Base-by-base conservation (phyloP, 805 yeast genomes). In the Hagleromyces aurorensis region DNA sequence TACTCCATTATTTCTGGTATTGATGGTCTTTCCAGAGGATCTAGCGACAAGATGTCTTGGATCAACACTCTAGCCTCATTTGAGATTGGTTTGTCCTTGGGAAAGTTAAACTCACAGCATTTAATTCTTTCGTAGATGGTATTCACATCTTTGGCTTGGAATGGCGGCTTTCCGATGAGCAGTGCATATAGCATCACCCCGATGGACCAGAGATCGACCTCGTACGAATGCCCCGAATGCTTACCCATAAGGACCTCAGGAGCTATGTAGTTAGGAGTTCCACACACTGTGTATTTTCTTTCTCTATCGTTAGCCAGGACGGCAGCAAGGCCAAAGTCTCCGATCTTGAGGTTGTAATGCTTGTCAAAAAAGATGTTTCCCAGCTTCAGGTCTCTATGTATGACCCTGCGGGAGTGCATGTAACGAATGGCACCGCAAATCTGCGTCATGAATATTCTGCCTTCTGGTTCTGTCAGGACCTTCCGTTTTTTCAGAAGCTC, bases 311-410 rank as follows among this genome's bases (percentile, higher is more conserved):
- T 65, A 23, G 80, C 81, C 38, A 91, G 68, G n/a, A 84, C 80
- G 1, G 96, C 86, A n/a, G 99, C 99, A 37, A 91, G 69, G 18
- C 99, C 99, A 62, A 91, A 91, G 58, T 91, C 99, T 41, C 99
- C 98, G 38, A 91, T 81, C 56, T 91, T 91, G 50, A 89, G 70
- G 57, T 86, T 84, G 94, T 89, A 91, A 26, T 83, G 70, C 7
- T 85, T 82, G 55, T 91, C 98, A 45, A 91, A 79, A 59, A 91
- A 89, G 41, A 91, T 85, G 57, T 91, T 91, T 16, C 98, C 98
- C 34, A 93, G 72, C 62, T 91, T 91, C 55, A 91, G 69, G 58
- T 91, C 99, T 59, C 99, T 72, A 62, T 91, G 99, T 40, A 91
- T 82, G 9, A 91, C 95, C 51, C 93, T 70, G 58, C 94, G 74